These are phyloP conservation scores for Russula sp. DNA, from an alignment of 768 basidiomycete species.

Conservation along the genomic window DNA sequence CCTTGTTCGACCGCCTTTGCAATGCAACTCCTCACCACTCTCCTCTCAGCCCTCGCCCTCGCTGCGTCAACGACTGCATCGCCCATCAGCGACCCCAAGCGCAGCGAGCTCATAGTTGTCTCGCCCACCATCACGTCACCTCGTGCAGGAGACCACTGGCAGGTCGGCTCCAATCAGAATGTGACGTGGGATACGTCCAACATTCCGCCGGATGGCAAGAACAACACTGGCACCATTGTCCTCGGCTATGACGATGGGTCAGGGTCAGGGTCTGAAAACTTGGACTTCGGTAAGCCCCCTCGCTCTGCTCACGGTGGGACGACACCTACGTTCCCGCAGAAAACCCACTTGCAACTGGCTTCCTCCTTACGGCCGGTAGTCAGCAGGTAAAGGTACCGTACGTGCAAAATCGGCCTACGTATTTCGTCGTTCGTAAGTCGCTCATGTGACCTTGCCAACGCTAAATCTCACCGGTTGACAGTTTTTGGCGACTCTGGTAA, in stretches of 20 bases:
- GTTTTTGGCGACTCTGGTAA: constrained; percentile 47
- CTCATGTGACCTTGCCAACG: neutral
- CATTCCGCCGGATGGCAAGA: neutral
- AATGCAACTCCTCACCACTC: constrained; percentile 17
- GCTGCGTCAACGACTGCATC: constrained; percentile 8
- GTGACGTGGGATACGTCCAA: constrained; percentile 9
- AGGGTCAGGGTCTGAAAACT: neutral
- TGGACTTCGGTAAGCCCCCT: constrained; percentile 6
- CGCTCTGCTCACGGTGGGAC: neutral
- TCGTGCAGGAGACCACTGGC: neutral
- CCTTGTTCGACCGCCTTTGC: neutral
- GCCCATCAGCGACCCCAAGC: neutral
- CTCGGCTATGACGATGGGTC: constrained; percentile 1
- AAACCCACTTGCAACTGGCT: neutral
- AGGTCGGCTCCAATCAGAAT: neutral
- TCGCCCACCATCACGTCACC: neutral
- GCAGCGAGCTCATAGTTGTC: constrained; percentile 4
- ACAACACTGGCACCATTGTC: neutral
- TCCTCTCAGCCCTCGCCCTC: constrained; percentile 9
- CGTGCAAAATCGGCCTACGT: neutral
- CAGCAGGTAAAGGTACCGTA: neutral
- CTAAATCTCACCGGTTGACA: constrained; percentile 17
- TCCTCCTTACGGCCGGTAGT: neutral
- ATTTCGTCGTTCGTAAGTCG: constrained; percentile 16
- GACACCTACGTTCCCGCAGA: neutral